Evolutionary conservation across 257 asterid genomes (phyloP), one percentile per base, ranked within the genome.

Genomic region (Eucommia ulmoides): DNA sequence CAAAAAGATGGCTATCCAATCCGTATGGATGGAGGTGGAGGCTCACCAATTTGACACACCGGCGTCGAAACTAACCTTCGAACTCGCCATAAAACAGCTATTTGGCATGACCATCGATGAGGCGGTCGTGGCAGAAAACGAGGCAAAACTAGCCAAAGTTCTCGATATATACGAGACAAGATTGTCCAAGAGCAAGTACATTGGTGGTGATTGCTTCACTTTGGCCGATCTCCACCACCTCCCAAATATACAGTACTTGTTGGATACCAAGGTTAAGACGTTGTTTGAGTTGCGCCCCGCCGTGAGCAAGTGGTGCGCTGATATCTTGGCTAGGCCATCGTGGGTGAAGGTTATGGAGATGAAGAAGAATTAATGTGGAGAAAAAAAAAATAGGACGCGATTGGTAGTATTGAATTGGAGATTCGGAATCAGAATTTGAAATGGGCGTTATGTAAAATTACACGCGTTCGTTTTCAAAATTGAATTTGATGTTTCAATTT

Each of bases 211-310:
- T 0, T 33, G 51, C 0, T 70, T 38, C 70, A 52, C 76, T 0
- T 7, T 64, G 59, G 88, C 64, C 12, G 84, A 78, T 62, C 59
- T 81, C 18, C 75, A 75, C 46, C 84, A 81, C 50, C 15, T 70
- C 16, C 93, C 82, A 1, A 41, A 73, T 21, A 3, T 78, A 7
- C 42, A 64, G 21, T 62, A 51, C 62, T 70, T 67, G 70, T 15
- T 54, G 53, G 64, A 50, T 7, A 78, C 76, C 0, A 72, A 69
- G 64, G 65, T 54, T 10, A 67, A 77, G 64, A 64, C 64, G 0
- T 45, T 78, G 68, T 67, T 81, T 51, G 77, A 67, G 7, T 51
- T 51, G 1, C 68, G 79, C 25, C 83, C 86, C 0, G 42, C 26
- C 10, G 75, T 74, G 8, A 41, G 58, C 16, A 71, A 77, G 0